Conservation (phyloP, 176 grass and related monocot genomes). For the Puccinellia tenuiflora region DNA sequence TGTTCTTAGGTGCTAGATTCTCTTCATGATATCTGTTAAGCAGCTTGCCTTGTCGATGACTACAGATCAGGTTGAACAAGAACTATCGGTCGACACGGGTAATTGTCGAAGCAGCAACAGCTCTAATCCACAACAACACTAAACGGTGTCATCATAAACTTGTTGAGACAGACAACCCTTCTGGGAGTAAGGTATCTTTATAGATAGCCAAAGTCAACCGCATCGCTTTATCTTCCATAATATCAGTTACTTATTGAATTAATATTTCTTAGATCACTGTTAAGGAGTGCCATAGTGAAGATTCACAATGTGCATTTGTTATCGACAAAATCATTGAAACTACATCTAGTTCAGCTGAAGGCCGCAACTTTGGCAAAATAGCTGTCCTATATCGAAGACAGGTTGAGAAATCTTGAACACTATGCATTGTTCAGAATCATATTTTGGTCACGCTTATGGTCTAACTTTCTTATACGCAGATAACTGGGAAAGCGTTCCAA, state of each 20-base stretch:
- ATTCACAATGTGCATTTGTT: slow-evolving; percentile 93
- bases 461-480: slow-evolving; percentile 39
- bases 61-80: slow-evolving; percentile 85
- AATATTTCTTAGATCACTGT: slow-evolving; percentile 62
- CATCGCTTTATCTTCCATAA: slow-evolving; percentile 6
- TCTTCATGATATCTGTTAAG: slow-evolving; percentile 16
- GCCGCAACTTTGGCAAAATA: slow-evolving; percentile 56
- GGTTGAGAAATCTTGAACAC: slow-evolving; percentile 37
- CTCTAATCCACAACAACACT: slow-evolving; percentile 85
- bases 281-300: slow-evolving; percentile 88
- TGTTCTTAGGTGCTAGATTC: background rate
- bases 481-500: slow-evolving; percentile 98
- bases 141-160: slow-evolving; percentile 53
- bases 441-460: slow-evolving; percentile 21
- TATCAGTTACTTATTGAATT: slow-evolving; percentile 25
- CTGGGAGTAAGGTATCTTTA: slow-evolving; percentile 70
- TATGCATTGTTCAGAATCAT: slow-evolving; percentile 14
- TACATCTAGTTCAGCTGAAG: slow-evolving; percentile 45
- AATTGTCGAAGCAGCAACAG: slow-evolving; percentile 90
- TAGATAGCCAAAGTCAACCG: background rate
- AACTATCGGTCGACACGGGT: slow-evolving; percentile 83
- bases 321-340: slow-evolving; percentile 95
- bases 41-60: slow-evolving; percentile 18
- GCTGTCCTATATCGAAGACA: slow-evolving; percentile 87
- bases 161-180: slow-evolving; percentile 81